Base-by-base conservation (phyloP, 257 asterid genomes). In the Ajuga chamaepitys region DNA sequence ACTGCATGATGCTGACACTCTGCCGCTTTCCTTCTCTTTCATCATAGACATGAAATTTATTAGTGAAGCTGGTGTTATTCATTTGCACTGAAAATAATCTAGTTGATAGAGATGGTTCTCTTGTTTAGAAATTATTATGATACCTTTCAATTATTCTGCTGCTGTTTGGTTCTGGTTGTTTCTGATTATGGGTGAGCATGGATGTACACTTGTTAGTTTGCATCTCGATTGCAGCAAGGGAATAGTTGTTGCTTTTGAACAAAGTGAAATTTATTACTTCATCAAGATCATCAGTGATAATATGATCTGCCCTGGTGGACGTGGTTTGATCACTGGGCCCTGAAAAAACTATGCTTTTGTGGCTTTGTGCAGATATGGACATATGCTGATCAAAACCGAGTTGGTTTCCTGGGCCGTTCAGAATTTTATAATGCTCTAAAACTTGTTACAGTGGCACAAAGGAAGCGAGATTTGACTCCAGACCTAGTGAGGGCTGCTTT, bases 391-490 rank as follows among this genome's bases (percentile, higher is more conserved):
- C 96, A 82, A 70, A 90, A 81, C 56, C 75, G 60, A 77, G 78
- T 74, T 25, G 95, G 96, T 65, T 90, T 74, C 75, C 95, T 94
- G 26, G 93, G 89, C 42, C 95, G 96, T 54, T 72, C 84, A 59
- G 95, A 90, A 73, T 94, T 94, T 86, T 94, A 85, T 77, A 88
- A 90, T 74, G 95, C 91, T 77, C 95, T 94, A 24, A 94, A 87
- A 83, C 99, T 93, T 69, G 96, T 87, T 56, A 93, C 99, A 5
- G 99, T 93, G 41, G 99, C 99, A 48, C 99, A 94, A 77, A 89
- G 88, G 78, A 86, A 86, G 66, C 74, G 81, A 68, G 95, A 86
- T 26, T 82, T 94, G 88, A 90, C 97, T 55, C 89, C 92, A 68
- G 96, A 88, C 6, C 80, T 94, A 32, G 97, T 94, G 71, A 86